Evolutionary conservation across 306 rosid species (phyloP).

Genomic region (Chamaecrista fasciculata): DNA sequence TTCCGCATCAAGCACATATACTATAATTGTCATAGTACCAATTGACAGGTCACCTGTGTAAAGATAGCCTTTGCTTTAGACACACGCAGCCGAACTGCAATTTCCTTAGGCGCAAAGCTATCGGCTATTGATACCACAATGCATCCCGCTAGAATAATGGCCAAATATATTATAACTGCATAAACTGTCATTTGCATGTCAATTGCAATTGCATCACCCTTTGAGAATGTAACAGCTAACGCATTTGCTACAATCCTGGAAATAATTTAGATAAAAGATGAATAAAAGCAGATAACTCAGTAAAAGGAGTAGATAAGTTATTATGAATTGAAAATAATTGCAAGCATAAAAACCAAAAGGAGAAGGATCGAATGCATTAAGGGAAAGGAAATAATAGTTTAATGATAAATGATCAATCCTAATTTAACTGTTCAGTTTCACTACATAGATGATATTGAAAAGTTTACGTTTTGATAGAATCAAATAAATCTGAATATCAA

Average conservation of each 20-base stretch:
- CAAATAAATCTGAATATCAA: neutral
- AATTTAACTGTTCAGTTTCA: neutral
- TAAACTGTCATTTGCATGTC: conserved; percentile 86
- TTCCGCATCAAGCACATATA: too few relatives aligned
- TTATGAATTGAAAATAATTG: neutral
- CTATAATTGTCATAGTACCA: neutral
- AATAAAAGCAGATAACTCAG: neutral
- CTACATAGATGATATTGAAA: neutral
- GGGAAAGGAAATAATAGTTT: conserved; percentile 14
- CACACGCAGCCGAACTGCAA: conserved; percentile 69
- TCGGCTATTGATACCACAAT: conserved; percentile 90
- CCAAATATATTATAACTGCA: conserved; percentile 78
- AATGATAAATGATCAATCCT: neutral
- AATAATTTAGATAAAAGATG: conserved; percentile 27
- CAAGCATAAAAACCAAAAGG: neutral
- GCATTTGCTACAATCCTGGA: conserved; percentile 82
- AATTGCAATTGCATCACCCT: conserved; percentile 87
- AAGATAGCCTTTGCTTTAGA: conserved; percentile 82
- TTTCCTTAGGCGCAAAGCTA: conserved; percentile 80
- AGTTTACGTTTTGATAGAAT: neutral
- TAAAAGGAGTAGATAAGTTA: neutral
- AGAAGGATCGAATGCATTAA: neutral
- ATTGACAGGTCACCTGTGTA: conserved; percentile 59
- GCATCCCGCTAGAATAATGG: conserved; percentile 72
- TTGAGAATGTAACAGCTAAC: conserved; percentile 58